Percentiles rank a stretch among this genome's conserved stretches.
Evolutionary conservation across 176 grass and related monocot species (phyloP).

Genomic region (Pharus latifolius): DNA sequence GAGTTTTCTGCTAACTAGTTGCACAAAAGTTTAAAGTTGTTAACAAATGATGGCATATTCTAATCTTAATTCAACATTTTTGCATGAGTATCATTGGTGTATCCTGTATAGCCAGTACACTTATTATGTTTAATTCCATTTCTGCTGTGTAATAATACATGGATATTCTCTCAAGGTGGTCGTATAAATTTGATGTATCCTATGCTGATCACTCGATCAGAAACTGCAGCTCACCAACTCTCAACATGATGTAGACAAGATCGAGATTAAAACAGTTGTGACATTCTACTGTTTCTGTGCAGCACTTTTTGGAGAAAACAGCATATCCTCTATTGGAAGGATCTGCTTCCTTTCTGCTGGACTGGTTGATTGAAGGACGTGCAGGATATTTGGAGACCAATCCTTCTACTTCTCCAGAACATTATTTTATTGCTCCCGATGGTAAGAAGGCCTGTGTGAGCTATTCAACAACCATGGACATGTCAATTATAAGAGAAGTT

Average conservation of each 20-base stretch:
- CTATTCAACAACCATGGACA: constrained; percentile 93
- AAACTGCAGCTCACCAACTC: neutral
- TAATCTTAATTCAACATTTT: too few relatives aligned
- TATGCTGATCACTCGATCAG: neutral
- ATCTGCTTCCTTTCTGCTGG: constrained; percentile 75
- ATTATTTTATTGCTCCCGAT: constrained; percentile 79
- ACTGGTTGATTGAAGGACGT: constrained; percentile 66
- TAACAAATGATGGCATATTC: neutral
- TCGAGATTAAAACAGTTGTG: neutral
- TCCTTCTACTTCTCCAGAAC: constrained; percentile 91
- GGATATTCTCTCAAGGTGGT: neutral
- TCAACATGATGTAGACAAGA: neutral
- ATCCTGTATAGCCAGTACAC: neutral
- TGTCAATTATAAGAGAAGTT: constrained; percentile 74
- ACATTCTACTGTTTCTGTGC: neutral
- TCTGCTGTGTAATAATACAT: neutral
- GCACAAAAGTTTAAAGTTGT: neutral
- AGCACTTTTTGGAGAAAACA: constrained; percentile 71
- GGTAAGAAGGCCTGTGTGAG: constrained; percentile 70
- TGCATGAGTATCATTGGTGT: neutral
- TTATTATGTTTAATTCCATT: neutral
- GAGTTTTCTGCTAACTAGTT: neutral
- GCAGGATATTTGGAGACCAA: constrained; percentile 59
- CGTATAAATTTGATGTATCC: neutral
- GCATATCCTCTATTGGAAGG: constrained; percentile 78